Conservation (phyloP, 2,329 filamentous ascomycete species). For the Diplocarpon rosae region DNA sequence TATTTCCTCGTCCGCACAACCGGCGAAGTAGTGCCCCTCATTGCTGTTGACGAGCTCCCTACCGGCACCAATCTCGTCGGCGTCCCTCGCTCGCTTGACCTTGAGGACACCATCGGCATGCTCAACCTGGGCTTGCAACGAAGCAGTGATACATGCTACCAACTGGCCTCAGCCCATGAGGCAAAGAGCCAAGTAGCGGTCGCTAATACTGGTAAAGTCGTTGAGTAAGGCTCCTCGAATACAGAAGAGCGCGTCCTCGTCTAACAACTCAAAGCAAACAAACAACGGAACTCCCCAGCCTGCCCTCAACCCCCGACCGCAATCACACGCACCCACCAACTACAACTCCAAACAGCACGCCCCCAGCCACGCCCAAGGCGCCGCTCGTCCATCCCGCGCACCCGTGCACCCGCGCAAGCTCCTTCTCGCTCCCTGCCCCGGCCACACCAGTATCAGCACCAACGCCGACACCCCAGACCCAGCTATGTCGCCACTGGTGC, state of each 20-base stretch:
- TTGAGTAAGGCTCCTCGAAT: neutral
- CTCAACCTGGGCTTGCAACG: slow-evolving; percentile 22
- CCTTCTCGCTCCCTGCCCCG: neutral
- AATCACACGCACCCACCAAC: neutral
- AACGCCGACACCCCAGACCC: neutral
- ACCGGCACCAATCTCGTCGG: slow-evolving; percentile 26
- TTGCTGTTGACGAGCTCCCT: slow-evolving; percentile 42
- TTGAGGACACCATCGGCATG: slow-evolving; percentile 22
- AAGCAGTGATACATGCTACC: slow-evolving; percentile 13
- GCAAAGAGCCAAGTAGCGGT: neutral
- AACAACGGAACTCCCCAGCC: neutral
- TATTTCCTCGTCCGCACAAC: slow-evolving; percentile 37
- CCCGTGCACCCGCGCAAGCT: neutral
- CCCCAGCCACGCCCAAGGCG: slow-evolving; percentile 1
- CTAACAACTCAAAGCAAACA: neutral
- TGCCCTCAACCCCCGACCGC: neutral
- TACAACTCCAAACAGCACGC: slow-evolving; percentile 1
- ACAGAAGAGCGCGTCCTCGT: too few relatives aligned
- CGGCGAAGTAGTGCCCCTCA: slow-evolving; percentile 38
- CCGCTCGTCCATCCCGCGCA: neutral
- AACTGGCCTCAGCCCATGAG: slow-evolving; percentile 5
- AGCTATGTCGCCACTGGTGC: slow-evolving; percentile 38
- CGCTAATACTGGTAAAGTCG: neutral
- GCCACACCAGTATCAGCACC: neutral
- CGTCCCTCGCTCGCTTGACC: slow-evolving; percentile 29